These are phyloP conservation scores for Yarrowia osloensis DNA, from an alignment of 805 yeast genomes.

Conservation along the genomic window DNA sequence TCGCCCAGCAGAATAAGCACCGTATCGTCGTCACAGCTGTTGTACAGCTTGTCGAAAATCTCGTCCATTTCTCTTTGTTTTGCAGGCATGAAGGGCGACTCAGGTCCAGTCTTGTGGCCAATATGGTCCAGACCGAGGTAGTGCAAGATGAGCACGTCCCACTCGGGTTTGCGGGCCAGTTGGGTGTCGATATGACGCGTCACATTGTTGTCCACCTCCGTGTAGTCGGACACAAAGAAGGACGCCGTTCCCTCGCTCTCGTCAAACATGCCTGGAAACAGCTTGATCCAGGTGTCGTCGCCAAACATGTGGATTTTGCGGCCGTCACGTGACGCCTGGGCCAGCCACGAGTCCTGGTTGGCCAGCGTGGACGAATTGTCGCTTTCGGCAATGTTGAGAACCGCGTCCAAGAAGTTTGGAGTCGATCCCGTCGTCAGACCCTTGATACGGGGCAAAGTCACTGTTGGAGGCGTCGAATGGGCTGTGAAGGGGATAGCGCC, in stretches of 20 bases:
- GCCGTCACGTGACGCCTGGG: conserved; percentile 54
- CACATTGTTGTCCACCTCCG: conserved; percentile 90
- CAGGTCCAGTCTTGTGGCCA: conserved; percentile 96
- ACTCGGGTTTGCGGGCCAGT: conserved; percentile 43
- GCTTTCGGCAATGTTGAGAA: conserved; percentile 88
- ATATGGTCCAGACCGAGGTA: conserved; percentile 95
- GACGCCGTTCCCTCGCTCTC: conserved; percentile 84
- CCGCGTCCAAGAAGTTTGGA: conserved; percentile 92
- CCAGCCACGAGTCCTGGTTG: conserved; percentile 84
- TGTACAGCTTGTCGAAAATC: conserved; percentile 48
- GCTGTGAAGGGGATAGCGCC: conserved; percentile 88
- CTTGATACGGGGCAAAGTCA: conserved; percentile 88
- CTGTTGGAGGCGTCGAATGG: conserved; percentile 92
- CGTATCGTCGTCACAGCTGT: conserved; percentile 49
- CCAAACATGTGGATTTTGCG: conserved; percentile 80
- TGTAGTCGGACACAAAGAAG: conserved; percentile 91
- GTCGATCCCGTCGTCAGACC: conserved; percentile 94
- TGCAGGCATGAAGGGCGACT: conserved; percentile 71
- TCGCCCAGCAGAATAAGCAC: conserved; percentile 82
- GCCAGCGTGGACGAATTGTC: conserved; percentile 70
- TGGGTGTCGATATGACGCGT: conserved; percentile 70
- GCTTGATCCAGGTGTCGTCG: conserved; percentile 95
- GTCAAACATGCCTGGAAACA: conserved; percentile 72
- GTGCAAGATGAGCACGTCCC: conserved; percentile 90
- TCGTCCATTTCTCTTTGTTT: conserved; percentile 88